Evolutionary conservation across 441 rosid genomes (phyloP).

Genomic region (Isatis lusitanica): DNA sequence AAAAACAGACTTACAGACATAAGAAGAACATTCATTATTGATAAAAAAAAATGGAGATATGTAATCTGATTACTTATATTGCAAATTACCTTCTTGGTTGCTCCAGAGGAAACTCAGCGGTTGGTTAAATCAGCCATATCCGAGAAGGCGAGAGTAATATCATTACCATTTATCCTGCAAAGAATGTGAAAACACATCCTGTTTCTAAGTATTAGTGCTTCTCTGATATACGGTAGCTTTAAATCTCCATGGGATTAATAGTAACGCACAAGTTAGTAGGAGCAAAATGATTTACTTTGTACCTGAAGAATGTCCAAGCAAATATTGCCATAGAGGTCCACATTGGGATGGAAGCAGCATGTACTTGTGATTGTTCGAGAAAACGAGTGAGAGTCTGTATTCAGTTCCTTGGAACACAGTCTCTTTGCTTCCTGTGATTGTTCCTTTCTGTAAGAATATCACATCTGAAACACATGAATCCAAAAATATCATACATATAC

Average conservation of each 20-base stretch:
- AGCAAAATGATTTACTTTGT: constrained; percentile 1
- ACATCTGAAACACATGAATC: constrained; percentile 49
- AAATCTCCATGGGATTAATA: neutral
- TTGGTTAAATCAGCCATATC: constrained; percentile 32
- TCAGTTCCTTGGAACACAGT: constrained; percentile 90
- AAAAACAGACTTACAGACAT: neutral
- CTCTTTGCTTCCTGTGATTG: constrained; percentile 81
- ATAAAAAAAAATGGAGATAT: too few relatives aligned
- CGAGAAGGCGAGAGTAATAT: constrained; percentile 79
- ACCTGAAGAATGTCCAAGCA: constrained; percentile 99
- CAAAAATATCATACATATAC: neutral
- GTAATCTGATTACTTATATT: too few relatives aligned
- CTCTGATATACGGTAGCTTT: neutral
- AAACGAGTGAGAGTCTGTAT: constrained; percentile 73
- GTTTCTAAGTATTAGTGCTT: neutral
- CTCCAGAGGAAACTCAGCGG: neutral
- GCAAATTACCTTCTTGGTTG: too few relatives aligned
- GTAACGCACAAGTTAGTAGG: neutral
- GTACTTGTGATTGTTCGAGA: constrained; percentile 90
- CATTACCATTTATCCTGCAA: constrained; percentile 91
- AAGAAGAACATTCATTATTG: neutral
- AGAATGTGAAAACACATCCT: constrained; percentile 1
- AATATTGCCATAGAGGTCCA: constrained; percentile 82
- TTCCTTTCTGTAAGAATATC: constrained; percentile 92
- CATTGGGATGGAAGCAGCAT: constrained; percentile 91